phyloP scores from a whole-genome alignment of 2,329 filamentous ascomycete species.

The Whalleya microplaca region DNA sequence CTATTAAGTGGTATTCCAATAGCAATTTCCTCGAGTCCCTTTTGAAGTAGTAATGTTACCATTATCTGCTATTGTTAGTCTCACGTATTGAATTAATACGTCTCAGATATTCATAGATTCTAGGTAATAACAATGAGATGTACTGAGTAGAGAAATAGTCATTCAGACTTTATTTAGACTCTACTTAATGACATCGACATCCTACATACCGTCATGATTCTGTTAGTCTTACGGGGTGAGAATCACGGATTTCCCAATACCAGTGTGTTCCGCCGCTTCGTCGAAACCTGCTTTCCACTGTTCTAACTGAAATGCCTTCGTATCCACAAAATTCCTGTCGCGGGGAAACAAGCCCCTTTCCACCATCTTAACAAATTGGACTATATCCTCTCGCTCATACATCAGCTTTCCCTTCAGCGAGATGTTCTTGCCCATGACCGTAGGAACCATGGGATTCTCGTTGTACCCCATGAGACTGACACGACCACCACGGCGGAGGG shows the following conservation, averaged over 20 bases:
- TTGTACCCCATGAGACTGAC: slow-evolving; percentile 39
- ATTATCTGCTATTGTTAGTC: too few species aligned
- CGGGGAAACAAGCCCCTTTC: slow-evolving; percentile 39
- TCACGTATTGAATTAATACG: too few species aligned
- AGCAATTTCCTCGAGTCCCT: too few species aligned
- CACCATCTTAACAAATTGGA: slow-evolving; percentile 46
- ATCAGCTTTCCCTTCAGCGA: slow-evolving; percentile 47
- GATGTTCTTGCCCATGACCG: slow-evolving; percentile 8
- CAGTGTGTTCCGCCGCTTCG: slow-evolving; percentile 18
- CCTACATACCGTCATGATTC: too few species aligned
- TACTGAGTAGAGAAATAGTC: too few species aligned
- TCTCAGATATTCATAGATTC: too few species aligned
- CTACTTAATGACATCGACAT: too few species aligned
- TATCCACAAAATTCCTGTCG: slow-evolving; percentile 22
- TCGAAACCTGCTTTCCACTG: slow-evolving; percentile 29
- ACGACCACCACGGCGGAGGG: slow-evolving; percentile 41
- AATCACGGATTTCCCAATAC: slow-evolving; percentile 26
- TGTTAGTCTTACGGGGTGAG: slow-evolving; percentile 10
- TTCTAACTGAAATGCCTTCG: slow-evolving; percentile 25
- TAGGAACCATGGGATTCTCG: slow-evolving; percentile 37
- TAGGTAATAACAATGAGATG: too few species aligned
- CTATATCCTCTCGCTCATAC: slow-evolving; percentile 47
- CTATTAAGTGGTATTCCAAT: too few species aligned
- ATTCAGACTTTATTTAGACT: too few species aligned
- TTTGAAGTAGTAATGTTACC: too few species aligned